Base-by-base conservation (phyloP, 176 grass and related monocot species). In the Thinopyrum elongatum region DNA sequence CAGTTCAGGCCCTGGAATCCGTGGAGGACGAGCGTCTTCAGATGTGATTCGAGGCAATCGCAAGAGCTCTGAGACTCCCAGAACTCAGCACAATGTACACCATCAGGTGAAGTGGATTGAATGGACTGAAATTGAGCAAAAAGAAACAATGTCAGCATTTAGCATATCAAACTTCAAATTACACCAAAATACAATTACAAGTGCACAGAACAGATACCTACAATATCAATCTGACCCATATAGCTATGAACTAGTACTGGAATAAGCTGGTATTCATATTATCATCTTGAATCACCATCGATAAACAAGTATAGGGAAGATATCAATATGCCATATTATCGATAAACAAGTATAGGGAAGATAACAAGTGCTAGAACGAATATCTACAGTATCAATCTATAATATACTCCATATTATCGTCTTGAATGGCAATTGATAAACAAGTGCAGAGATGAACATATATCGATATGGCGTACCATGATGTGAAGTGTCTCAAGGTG, bases 401-500 rank as follows among this genome's bases (percentile, higher is more conserved):
- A n/a, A n/a, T n/a, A n/a, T n/a, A n/a, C n/a, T 49, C 47, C 47
- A 17, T 49, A 49, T 49, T 49, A 49, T 49, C 15, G 14, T 49
- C 42, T 41, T 8, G 30, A 49, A 65, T 25, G 33, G 13, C 46
- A 49, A 49, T 49, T 6, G 47, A 49, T 49, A 31, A 65, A 10
- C 66, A 35, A 36, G 30, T 44, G 4, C 38, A 26, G 4, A 3
- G 47, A 74, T 28, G 3, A 73, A 10, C 15, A 65, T 14, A 38
- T 38, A 47, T 33, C 1, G 15, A 1, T 34, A 57, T 63, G 38
- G 25, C n/a, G 3, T 78, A 83, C 86, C 65, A 63, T 79, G 74
- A 88, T 84, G 63, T 88, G 79, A 41, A 83, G 86, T 14, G 60
- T 88, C 71, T 88, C 49, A 16, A 88, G 73, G 63, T 64, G 9